phyloP scores from a whole-genome alignment of 768 basidiomycete species.

The Suillus luteus region DNA sequence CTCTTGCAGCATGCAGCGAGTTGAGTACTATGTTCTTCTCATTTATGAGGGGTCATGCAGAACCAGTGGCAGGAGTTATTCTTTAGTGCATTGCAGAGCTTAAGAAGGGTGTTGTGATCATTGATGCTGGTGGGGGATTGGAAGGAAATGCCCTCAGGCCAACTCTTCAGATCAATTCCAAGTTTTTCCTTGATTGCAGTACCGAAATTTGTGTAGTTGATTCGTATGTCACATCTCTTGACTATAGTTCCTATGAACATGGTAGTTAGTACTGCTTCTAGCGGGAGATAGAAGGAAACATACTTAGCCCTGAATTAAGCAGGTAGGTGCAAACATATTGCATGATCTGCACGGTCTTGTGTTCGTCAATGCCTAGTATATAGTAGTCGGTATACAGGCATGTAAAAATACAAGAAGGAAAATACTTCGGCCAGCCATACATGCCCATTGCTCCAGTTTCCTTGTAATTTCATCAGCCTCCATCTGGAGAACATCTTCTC shows the following conservation, averaged over 20 bases:
- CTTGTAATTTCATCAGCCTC: constrained; percentile 6
- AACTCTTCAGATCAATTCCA: constrained; percentile 9
- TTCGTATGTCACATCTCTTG: neutral
- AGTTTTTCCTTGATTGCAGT: constrained; percentile 9
- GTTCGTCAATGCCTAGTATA: neutral
- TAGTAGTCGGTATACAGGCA: neutral
- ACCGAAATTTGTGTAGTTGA: constrained; percentile 12
- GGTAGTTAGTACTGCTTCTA: neutral
- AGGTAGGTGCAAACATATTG: neutral
- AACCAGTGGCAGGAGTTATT: constrained; percentile 11
- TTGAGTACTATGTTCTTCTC: neutral
- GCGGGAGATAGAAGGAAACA: neutral
- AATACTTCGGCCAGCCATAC: constrained; percentile 10
- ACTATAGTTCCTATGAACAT: neutral
- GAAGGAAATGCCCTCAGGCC: constrained; percentile 11
- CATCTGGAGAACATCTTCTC: constrained; percentile 13
- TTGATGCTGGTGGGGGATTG: constrained; percentile 9
- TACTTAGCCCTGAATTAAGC: constrained; percentile 5
- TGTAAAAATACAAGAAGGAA: neutral
- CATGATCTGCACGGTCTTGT: constrained; percentile 1
- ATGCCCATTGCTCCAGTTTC: constrained; percentile 13
- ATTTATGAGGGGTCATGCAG: neutral
- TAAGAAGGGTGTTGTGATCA: neutral
- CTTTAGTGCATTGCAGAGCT: neutral
- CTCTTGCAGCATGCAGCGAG: neutral